Evolutionary conservation across 495 filamentous ascomycete species (phyloP).

Genomic region (Aspergillus leporis): DNA sequence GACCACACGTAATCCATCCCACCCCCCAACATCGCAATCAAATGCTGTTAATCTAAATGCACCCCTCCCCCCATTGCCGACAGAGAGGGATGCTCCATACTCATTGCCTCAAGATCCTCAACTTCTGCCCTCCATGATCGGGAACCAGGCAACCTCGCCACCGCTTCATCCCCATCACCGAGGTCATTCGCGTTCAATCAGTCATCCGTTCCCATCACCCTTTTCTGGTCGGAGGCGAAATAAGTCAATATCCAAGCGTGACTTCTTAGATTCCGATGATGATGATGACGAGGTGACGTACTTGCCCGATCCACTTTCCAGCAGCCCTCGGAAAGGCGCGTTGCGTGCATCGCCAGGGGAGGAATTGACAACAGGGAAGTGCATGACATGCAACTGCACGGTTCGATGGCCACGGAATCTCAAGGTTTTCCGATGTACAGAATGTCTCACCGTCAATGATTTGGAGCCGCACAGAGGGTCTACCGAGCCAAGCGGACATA

Average conservation of each 20-base stretch:
- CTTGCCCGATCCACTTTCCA: conserved; percentile 25
- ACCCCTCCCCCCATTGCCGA: conserved; percentile 23
- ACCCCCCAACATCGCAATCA: conserved; percentile 30
- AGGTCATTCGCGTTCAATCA: conserved; percentile 69
- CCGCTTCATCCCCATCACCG: conserved; percentile 29
- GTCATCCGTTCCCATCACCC: conserved; percentile 70
- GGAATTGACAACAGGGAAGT: conserved; percentile 66
- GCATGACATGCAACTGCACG: conserved; percentile 78
- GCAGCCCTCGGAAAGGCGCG: conserved; percentile 36
- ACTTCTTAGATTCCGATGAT: conserved; percentile 43
- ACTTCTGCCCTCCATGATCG: conserved; percentile 25
- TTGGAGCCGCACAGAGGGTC: conserved; percentile 51
- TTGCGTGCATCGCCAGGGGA: conserved; percentile 28
- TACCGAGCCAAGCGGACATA: conserved; percentile 19
- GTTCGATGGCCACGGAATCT: conserved; percentile 81
- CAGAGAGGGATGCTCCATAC: conserved; percentile 22
- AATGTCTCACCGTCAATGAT: conserved; percentile 87
- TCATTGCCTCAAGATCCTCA: conserved; percentile 35
- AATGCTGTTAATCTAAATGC: conserved; percentile 19
- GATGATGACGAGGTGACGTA: conserved; percentile 43
- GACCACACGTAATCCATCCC: conserved; percentile 36
- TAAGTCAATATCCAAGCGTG: conserved; percentile 28
- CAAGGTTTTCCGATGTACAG: conserved; percentile 76
- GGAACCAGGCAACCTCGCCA: conserved; percentile 21
- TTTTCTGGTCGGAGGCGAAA: conserved; percentile 59